Evolutionary conservation across 208 protist genomes (phyloP), one percentile per base, ranked within the genome.

Genomic region (Tritrichomonas musculus): DNA sequence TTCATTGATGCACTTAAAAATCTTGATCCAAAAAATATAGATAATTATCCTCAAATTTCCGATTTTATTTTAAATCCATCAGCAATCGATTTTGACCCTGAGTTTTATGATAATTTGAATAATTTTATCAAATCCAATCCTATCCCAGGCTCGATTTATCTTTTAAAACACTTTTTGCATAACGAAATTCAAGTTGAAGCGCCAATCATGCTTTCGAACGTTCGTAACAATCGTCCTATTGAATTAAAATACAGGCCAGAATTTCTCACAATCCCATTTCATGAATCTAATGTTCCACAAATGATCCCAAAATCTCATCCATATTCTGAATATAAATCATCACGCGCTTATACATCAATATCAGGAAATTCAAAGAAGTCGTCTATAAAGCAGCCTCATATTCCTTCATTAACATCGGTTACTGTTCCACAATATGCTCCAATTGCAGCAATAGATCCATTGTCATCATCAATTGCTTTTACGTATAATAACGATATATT

Each of bases 101-200:
- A 88, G 4, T 88, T 88, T 88, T 88, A 88, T 49, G 14, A 44
- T 11, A 53, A 88, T 88, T 39, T 88, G 20, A 57, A 88, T 50
- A 33, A 33, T 57, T 88, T 57, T 57, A 20, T 49, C 20, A 53
- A 88, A 9, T 1, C 53, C 53, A 53, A 47, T 49, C 44, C 44
- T 57, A 47, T 88, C 20, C 47, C 77, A 33, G 77, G 77, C 47
- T 44, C 47, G 39, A 57, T 88, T 88, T 88, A 47, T 49, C 47
- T 88, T 57, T 4, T 88, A 30, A 25, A 33, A 0, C 17, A 47
- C 5, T 88, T 57, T 57, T 57, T 88, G 8, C 77, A 88, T 39
- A 36, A 88, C 39, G 47, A 47, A 50, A 88, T 57, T 1, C 41
- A 20, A 33, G 11, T n/a, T 57, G 8, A 57, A 5, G 0, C 41